Evolutionary conservation across 345 rosid species (phyloP).

Genomic region (Populus ilicifolia): DNA sequence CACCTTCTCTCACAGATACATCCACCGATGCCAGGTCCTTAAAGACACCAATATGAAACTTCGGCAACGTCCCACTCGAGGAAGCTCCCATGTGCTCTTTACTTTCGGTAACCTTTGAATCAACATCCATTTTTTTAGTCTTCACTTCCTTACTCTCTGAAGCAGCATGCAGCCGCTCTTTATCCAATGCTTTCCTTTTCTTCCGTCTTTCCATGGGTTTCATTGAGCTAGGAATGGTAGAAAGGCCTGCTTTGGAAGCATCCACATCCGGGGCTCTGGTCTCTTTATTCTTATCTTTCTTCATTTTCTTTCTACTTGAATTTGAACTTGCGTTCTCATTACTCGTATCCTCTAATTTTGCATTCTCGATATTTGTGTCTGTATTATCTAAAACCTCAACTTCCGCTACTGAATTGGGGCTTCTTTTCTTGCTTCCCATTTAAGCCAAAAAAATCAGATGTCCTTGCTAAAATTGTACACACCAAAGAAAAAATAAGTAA

Average conservation of each 20-base stretch:
- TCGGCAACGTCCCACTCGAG: constrained; percentile 39
- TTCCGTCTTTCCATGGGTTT: constrained; percentile 84
- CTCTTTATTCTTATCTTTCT: constrained; percentile 21
- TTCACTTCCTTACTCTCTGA: constrained; percentile 24
- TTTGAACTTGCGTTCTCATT: background rate
- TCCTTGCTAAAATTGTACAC: background rate
- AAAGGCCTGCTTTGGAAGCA: background rate
- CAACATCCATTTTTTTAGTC: constrained; percentile 18
- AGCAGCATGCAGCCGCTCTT: constrained; percentile 46
- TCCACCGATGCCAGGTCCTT: constrained; percentile 67
- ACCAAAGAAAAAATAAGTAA: background rate
- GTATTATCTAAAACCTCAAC: constrained; percentile 22
- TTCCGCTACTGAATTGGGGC: constrained; percentile 30
- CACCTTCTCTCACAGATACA: constrained; percentile 53
- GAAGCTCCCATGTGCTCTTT: constrained; percentile 25
- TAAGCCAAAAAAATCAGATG: constrained; percentile 5
- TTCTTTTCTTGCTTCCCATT: constrained; percentile 68
- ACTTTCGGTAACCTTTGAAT: constrained; percentile 23
- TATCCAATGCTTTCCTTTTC: constrained; percentile 71
- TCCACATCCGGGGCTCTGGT: background rate
- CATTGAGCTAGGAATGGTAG: constrained; percentile 28
- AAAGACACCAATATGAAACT: constrained; percentile 69
- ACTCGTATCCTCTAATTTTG: constrained; percentile 18
- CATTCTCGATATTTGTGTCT: constrained; percentile 14
- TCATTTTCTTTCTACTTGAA: constrained; percentile 40